These are phyloP conservation scores for Didymella sp. DNA, from an alignment of 2,329 filamentous ascomycete species.

Conservation along the genomic window DNA sequence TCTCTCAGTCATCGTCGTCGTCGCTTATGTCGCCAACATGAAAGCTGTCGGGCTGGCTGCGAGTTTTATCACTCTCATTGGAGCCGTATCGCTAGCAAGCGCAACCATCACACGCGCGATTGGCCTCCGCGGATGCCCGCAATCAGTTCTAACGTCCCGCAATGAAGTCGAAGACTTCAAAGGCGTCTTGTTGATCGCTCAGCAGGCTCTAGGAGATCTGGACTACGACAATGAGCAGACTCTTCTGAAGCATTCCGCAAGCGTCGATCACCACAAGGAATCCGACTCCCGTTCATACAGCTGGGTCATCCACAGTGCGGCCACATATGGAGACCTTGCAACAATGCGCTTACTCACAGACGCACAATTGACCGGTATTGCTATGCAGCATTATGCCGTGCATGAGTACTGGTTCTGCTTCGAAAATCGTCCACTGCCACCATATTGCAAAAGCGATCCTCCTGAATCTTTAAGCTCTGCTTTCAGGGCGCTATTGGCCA, in stretches of 20 bases:
- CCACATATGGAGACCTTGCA: neutral
- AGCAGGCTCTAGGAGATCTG: neutral
- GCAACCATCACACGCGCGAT: neutral
- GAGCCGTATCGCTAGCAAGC: neutral
- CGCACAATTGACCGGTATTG: neutral
- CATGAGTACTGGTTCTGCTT: neutral
- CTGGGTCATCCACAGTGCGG: neutral
- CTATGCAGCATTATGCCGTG: neutral
- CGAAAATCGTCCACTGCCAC: neutral
- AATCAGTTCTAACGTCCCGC: neutral
- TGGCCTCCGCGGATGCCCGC: neutral
- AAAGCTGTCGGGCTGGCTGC: neutral
- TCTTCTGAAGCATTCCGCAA: neutral
- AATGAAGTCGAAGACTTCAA: neutral
- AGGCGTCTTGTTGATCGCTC: neutral
- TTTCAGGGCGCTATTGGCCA: neutral
- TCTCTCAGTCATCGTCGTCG: no score
- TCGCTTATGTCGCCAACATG: neutral
- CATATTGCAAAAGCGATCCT: neutral
- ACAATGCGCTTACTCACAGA: neutral
- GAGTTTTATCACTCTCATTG: neutral
- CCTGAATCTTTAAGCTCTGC: neutral
- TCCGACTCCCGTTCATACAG: neutral
- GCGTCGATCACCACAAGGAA: neutral
- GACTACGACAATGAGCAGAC: neutral